These are phyloP conservation scores for Plasmodium relictum DNA, from an alignment of 169 alveolate genomes.

Conservation along the genomic window DNA sequence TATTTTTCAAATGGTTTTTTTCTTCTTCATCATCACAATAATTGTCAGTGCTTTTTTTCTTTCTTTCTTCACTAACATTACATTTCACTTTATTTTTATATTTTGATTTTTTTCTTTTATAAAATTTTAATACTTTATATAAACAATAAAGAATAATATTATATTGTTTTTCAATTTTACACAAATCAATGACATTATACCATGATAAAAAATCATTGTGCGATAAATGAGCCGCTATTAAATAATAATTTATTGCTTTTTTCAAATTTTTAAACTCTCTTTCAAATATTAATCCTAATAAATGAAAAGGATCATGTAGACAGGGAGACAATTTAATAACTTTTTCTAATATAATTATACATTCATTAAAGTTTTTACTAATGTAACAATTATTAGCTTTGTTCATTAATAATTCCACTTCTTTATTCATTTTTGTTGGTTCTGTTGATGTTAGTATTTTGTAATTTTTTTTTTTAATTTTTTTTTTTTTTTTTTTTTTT, in stretches of 20 bases:
- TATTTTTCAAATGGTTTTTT: neutral
- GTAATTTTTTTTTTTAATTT: conserved; percentile 9
- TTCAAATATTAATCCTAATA: conserved; percentile 91
- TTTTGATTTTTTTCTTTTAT: conserved; percentile 25
- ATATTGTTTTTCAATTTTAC: conserved; percentile 69
- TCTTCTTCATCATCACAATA: neutral
- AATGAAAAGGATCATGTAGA: conserved; percentile 92
- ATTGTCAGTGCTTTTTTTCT: neutral
- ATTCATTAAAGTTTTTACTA: conserved; percentile 79
- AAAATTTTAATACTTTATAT: conserved; percentile 43
- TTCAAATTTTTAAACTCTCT: conserved; percentile 87
- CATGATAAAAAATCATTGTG: conserved; percentile 88
- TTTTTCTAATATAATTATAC: conserved; percentile 84
- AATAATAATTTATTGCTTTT: conserved; percentile 90
- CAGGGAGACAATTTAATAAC: conserved; percentile 90
- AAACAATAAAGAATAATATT: conserved; percentile 45
- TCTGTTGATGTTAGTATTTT: conserved; percentile 12
- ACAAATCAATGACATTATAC: conserved; percentile 90
- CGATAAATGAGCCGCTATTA: conserved; percentile 92
- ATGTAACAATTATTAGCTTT: conserved; percentile 83
- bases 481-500: conserved; percentile 15
- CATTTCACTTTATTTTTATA: neutral
- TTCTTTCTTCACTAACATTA: neutral
- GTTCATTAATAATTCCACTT: conserved; percentile 81
- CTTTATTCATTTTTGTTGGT: conserved; percentile 79